Evolutionary conservation across 345 rosid genomes (phyloP).

Genomic region (Hirschfeldia incana): DNA sequence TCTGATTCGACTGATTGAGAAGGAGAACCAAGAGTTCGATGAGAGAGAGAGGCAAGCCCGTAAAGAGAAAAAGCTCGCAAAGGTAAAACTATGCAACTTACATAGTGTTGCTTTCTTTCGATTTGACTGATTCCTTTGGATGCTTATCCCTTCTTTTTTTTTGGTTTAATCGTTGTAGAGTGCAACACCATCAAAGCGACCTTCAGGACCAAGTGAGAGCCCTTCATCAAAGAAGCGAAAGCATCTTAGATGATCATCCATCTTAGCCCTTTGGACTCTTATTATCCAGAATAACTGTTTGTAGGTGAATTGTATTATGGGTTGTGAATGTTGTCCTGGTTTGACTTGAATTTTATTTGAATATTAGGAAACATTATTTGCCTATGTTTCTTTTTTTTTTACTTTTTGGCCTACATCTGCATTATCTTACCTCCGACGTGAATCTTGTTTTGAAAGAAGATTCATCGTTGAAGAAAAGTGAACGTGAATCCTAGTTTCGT

Average conservation of each 20-base stretch:
- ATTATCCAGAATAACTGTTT: background rate
- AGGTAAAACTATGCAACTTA: constrained; percentile 46
- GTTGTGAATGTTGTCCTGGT: constrained; percentile 17
- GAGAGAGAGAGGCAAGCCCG: constrained; percentile 99
- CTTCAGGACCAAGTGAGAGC: constrained; percentile 65
- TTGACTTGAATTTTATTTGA: background rate
- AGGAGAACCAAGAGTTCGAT: constrained; percentile 96
- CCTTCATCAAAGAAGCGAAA: constrained; percentile 77
- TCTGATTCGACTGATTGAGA: constrained; percentile 89
- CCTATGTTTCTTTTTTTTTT: background rate
- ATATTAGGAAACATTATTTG: background rate
- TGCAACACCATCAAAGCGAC: constrained; percentile 80
- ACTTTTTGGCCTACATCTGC: background rate
- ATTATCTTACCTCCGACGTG: background rate
- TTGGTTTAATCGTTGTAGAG: constrained; percentile 19
- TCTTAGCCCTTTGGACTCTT: constrained; percentile 7
- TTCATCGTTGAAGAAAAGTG: background rate
- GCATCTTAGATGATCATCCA: constrained; percentile 67
- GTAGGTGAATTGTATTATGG: background rate
- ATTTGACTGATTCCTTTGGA: background rate
- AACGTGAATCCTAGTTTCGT: background rate
- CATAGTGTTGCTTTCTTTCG: background rate
- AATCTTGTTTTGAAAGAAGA: too few relatives aligned
- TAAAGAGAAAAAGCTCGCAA: constrained; percentile 96
- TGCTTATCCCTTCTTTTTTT: background rate